These are phyloP conservation scores for Rutstroemia sp. DNA, from an alignment of 2,329 filamentous ascomycete species.

Conservation along the genomic window DNA sequence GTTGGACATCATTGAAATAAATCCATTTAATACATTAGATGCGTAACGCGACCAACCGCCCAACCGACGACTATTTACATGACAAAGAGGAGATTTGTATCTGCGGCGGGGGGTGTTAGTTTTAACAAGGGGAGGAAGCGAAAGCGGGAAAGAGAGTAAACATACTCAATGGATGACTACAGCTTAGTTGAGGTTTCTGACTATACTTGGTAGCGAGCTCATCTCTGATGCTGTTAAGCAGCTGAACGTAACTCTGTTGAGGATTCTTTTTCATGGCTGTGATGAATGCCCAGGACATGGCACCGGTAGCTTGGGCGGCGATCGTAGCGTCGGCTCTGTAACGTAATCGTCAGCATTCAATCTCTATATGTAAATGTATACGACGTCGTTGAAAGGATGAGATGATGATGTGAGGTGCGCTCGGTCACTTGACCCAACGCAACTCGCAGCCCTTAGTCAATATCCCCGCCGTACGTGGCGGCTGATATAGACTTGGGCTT, in stretches of 20 bases:
- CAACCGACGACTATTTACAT: constrained; percentile 37
- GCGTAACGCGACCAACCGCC: too few species aligned
- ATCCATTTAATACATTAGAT: constrained; percentile 1
- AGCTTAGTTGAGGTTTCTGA: constrained; percentile 94
- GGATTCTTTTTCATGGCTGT: constrained; percentile 84
- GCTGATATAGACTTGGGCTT: constrained; percentile 23
- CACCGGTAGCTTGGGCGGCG: constrained; percentile 76
- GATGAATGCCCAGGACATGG: constrained; percentile 98
- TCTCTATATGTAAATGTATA: not conserved
- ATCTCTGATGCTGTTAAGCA: constrained; percentile 92
- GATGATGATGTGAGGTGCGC: not conserved
- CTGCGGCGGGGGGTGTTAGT: constrained; percentile 31
- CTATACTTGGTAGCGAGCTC: constrained; percentile 79
- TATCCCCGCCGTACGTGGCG: constrained; percentile 22
- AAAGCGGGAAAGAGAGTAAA: not conserved
- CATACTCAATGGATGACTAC: constrained; percentile 88
- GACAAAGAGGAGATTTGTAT: constrained; percentile 56
- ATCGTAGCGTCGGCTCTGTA: constrained; percentile 83
- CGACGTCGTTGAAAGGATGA: not conserved
- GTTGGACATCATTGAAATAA: not conserved
- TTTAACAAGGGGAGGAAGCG: not conserved
- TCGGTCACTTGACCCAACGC: constrained; percentile 25
- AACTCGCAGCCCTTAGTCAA: constrained; percentile 28
- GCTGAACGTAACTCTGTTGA: constrained; percentile 90
- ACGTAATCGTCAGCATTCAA: constrained; percentile 6